phyloP scores from a whole-genome alignment of 345 rosid genomes.

The rapeseed (Brassica napus) region DNA sequence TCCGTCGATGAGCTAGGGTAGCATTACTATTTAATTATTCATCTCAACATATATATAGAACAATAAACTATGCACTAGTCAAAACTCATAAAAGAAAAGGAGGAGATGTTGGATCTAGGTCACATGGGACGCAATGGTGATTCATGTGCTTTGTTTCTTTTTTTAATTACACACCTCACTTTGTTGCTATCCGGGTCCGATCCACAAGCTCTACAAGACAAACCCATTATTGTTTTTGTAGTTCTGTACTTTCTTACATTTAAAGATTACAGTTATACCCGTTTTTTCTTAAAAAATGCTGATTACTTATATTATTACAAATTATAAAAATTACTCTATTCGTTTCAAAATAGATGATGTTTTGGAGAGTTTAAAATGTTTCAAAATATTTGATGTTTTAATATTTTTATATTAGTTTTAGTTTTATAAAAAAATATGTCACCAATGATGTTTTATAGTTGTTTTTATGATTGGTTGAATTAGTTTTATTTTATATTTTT shows the following conservation, averaged over 20 bases:
- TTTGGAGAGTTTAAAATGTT: no score
- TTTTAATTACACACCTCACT: not conserved
- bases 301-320: no score
- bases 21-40: no score
- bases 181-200: conserved; percentile 16
- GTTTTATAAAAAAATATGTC: no score
- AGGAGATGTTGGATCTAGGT: conserved; percentile 16
- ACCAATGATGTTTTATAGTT: no score
- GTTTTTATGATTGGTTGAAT: no score
- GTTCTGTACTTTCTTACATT: not conserved
- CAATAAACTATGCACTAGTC: not conserved
- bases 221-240: not conserved
- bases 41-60: no score
- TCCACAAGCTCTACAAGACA: conserved; percentile 14
- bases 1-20: conserved; percentile 38
- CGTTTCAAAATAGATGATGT: no score
- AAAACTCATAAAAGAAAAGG: not conserved
- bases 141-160: conserved; percentile 26
- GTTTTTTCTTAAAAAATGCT: not conserved
- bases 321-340: no score
- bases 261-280: not conserved
- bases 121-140: conserved; percentile 15
- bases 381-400: no score
- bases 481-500: no score
- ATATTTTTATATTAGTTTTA: no score